These are phyloP conservation scores for Abrus pulchellus DNA, from an alignment of 306 rosid genomes.

Conservation along the genomic window DNA sequence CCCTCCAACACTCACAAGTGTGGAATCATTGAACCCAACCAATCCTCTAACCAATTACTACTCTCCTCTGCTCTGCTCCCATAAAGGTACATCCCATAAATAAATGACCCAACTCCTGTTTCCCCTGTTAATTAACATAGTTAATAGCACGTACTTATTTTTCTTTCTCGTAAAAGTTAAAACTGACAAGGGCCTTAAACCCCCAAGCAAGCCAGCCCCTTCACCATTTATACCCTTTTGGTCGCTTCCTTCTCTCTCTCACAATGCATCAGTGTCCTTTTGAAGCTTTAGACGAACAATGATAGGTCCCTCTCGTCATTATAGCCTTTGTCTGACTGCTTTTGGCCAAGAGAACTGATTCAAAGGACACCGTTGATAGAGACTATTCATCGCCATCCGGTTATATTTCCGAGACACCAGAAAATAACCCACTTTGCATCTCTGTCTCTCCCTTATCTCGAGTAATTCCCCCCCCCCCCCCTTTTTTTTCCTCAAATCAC, in stretches of 20 bases:
- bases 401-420: conserved; percentile 68
- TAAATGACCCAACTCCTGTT: conserved; percentile 38
- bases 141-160: conserved; percentile 18
- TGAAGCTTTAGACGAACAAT: conserved; percentile 59
- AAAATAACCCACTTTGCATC: conserved; percentile 47
- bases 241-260: conserved; percentile 35
- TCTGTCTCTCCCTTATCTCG: not conserved
- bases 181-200: conserved; percentile 41
- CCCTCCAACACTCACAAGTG: conserved; percentile 51
- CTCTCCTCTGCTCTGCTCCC: conserved; percentile 30
- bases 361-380: conserved; percentile 84
- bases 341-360: conserved; percentile 88
- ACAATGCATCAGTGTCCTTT: conserved; percentile 49
- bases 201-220: conserved; percentile 30
- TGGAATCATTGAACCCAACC: conserved; percentile 52
- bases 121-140: conserved; percentile 32
- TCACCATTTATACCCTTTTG: conserved; percentile 48
- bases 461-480: not conserved
- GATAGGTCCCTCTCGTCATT: conserved; percentile 90
- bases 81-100: conserved; percentile 52
- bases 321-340: conserved; percentile 95
- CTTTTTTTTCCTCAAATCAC: too few relatives aligned
- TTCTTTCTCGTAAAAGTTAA: conserved; percentile 37
- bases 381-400: conserved; percentile 85
- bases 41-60: conserved; percentile 39